These are phyloP conservation scores for Lodderomyces orthopsilosis DNA, from an alignment of 1,139 yeast genomes.

Conservation along the genomic window DNA sequence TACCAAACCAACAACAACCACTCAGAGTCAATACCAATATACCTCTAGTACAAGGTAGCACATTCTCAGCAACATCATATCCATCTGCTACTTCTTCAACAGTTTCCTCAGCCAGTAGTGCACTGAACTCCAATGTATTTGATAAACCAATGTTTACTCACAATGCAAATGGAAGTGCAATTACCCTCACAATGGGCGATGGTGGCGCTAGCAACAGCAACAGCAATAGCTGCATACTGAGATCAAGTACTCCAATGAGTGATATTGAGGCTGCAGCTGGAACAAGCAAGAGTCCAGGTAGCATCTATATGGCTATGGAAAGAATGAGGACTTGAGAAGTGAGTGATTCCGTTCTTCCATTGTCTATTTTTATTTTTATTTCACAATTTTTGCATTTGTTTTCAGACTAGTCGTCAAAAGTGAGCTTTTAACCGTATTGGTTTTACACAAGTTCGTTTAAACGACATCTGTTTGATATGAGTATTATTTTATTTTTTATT, in stretches of 20 bases:
- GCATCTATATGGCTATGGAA: background rate
- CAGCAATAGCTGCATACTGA: background rate
- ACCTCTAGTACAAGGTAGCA: background rate
- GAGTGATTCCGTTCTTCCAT: background rate
- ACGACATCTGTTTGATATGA: no score
- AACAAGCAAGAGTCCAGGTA: background rate
- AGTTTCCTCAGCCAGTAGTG: background rate
- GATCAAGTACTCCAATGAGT: conserved; percentile 1
- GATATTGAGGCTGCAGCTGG: background rate
- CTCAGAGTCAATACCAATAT: background rate
- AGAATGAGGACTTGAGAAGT: background rate
- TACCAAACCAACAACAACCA: background rate
- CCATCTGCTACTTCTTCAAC: conserved; percentile 2
- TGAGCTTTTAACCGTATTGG: no score
- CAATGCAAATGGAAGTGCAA: background rate
- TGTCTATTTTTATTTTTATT: background rate
- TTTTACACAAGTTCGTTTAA: no score
- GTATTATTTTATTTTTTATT: no score
- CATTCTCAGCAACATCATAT: background rate
- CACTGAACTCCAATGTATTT: background rate
- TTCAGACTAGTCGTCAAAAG: no score
- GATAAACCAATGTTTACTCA: background rate
- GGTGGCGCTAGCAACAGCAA: background rate
- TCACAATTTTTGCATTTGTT: background rate
- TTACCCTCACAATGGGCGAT: background rate